A percentile compares a stretch with the other conserved stretches of the same genome.
Conservation (phyloP, 345 rosid genomes). For the Cardamine chenopodiifolia region DNA sequence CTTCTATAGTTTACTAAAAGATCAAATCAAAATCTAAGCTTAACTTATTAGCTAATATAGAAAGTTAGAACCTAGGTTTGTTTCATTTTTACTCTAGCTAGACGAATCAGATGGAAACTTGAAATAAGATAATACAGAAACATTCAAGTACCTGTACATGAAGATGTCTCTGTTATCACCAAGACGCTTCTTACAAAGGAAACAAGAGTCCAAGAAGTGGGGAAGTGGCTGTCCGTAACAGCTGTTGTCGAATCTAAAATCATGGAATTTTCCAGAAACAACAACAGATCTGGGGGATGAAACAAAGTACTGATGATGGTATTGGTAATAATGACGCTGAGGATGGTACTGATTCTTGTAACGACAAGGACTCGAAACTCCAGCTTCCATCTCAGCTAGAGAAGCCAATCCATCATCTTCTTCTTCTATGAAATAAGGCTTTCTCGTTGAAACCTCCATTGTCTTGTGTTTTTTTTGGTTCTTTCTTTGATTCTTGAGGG, state of each 20-base stretch:
- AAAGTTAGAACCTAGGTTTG: neutral
- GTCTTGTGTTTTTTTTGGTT: neutral
- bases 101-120: neutral
- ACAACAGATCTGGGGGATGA: constrained; percentile 57
- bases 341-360: constrained; percentile 31
- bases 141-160: constrained; percentile 68
- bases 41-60: neutral
- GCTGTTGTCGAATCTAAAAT: constrained; percentile 53
- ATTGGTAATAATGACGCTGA: constrained; percentile 33
- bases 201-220: constrained; percentile 74
- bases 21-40: neutral
- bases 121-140: neutral
- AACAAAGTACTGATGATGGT: constrained; percentile 29
- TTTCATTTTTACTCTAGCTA: neutral
- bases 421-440: constrained; percentile 41
- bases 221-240: constrained; percentile 44
- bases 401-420: constrained; percentile 31
- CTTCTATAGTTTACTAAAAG: neutral
- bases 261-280: constrained; percentile 48
- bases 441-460: constrained; percentile 35
- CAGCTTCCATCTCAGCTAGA: constrained; percentile 38
- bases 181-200: constrained; percentile 65
- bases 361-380: constrained; percentile 47
- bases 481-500: neutral
- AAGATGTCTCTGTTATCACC: constrained; percentile 74